phyloP scores from a whole-genome alignment of 2,329 filamentous ascomycete genomes.

The Penicillium sumatraense region DNA sequence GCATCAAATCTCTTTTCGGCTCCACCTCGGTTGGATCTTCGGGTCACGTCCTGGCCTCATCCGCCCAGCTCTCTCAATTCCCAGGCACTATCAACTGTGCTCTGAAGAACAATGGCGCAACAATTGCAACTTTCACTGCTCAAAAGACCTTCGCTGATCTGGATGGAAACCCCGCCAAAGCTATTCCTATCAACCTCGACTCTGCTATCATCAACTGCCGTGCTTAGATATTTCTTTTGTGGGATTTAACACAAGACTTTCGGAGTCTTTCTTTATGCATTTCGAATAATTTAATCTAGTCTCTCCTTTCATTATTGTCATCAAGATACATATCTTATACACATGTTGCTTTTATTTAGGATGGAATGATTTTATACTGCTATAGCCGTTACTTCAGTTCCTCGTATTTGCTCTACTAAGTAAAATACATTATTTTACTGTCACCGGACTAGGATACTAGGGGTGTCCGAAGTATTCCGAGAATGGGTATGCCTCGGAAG shows the following conservation, averaged over 20 bases:
- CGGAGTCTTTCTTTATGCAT: not conserved
- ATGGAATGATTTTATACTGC: not conserved
- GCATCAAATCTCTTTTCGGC: not conserved
- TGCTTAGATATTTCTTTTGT: not conserved
- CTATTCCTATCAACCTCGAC: conserved; percentile 12
- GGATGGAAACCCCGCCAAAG: conserved; percentile 10
- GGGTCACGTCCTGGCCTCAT: conserved; percentile 14
- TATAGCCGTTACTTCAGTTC: no score
- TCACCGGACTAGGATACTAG: no score
- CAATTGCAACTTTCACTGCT: conserved; percentile 10
- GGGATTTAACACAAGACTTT: not conserved
- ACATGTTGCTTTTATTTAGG: not conserved
- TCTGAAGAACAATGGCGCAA: conserved; percentile 12
- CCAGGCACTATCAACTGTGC: conserved; percentile 12
- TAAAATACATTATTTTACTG: no score
- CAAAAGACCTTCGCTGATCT: conserved; percentile 13
- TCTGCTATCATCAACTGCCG: conserved; percentile 9
- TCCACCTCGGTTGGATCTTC: conserved; percentile 8
- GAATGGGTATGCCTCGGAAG: no score
- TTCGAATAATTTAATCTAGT: conserved; percentile 2
- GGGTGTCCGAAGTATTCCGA: no score
- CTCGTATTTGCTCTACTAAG: no score
- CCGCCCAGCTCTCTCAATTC: conserved; percentile 15
- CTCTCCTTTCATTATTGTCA: not conserved
- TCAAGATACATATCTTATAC: not conserved